Evolutionary conservation across 768 basidiomycete genomes (phyloP).

Genomic region (Russula lepida): DNA sequence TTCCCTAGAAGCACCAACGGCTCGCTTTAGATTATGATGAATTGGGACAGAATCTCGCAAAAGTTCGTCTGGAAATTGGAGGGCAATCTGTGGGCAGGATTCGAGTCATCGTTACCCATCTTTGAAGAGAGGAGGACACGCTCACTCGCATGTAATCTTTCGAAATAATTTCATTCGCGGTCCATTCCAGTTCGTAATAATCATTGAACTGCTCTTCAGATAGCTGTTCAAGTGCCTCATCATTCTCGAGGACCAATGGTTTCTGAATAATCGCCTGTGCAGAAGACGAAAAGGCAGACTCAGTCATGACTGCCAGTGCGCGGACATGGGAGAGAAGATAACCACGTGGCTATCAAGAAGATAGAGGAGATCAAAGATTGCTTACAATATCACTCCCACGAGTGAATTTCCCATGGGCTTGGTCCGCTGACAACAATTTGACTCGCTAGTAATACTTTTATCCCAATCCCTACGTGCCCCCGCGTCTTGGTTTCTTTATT

Average conservation of each 20-base stretch:
- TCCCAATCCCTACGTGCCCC: too few species aligned
- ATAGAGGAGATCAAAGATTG: too few species aligned
- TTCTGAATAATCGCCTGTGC: constrained; percentile 59
- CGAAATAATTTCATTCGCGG: constrained; percentile 47
- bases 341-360: neutral
- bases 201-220: constrained; percentile 41
- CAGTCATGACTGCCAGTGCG: constrained; percentile 2
- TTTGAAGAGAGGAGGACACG: constrained; percentile 20
- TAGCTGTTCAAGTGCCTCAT: constrained; percentile 28
- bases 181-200: constrained; percentile 70
- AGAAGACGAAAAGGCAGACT: constrained; percentile 41
- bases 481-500: too few species aligned
- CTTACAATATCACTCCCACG: too few species aligned
- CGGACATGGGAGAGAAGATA: neutral
- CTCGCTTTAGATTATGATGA: constrained; percentile 54
- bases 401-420: too few species aligned
- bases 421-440: too few species aligned
- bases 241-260: constrained; percentile 39
- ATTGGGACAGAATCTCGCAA: constrained; percentile 81
- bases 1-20: constrained; percentile 41
- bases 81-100: constrained; percentile 49
- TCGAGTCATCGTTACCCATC: neutral
- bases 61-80: constrained; percentile 96
- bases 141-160: constrained; percentile 63
- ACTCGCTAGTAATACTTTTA: too few species aligned